These are phyloP conservation scores for Sporothrix pallida DNA, from an alignment of 2,329 filamentous ascomycete species.

Conservation along the genomic window DNA sequence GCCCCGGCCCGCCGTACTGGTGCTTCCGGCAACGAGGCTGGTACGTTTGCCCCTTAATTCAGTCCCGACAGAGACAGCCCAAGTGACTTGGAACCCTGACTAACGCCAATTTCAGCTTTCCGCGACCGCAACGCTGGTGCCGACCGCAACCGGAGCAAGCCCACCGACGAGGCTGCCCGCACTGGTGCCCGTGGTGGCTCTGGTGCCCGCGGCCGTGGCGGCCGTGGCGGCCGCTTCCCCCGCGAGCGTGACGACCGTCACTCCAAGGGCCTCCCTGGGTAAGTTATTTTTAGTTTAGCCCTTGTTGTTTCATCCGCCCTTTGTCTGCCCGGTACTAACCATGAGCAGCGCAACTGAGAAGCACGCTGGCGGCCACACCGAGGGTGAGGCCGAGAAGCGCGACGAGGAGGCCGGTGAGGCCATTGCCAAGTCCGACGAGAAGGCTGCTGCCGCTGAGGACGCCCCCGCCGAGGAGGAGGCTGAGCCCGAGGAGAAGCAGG, in stretches of 20 bases:
- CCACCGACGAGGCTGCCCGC: conserved; percentile 70
- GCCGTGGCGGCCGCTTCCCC: conserved; percentile 60
- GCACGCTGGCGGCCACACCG: conserved; percentile 84
- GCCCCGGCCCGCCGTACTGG: conserved; percentile 64
- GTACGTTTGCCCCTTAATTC: conserved; percentile 58
- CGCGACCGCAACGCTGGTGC: conserved; percentile 84
- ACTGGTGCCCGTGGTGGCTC: conserved; percentile 65
- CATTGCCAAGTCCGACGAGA: conserved; percentile 85
- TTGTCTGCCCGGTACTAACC: conserved; percentile 35
- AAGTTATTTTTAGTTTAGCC: conserved; percentile 41
- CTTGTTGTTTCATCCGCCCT: no score
- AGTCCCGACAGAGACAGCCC: no score
- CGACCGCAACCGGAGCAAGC: conserved; percentile 80
- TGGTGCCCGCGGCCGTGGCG: conserved; percentile 66
- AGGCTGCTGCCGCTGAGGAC: conserved; percentile 63
- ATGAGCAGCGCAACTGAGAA: conserved; percentile 74
- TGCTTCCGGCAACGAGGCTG: conserved; percentile 80
- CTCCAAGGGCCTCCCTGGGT: conserved; percentile 55
- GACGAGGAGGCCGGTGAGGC: conserved; percentile 91
- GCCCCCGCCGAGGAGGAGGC: conserved; percentile 48
- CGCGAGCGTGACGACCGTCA: conserved; percentile 64
- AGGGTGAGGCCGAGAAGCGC: conserved; percentile 82
- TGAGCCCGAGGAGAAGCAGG: conserved; percentile 82
- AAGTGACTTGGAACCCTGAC: not conserved
- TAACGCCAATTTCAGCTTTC: conserved; percentile 67